phyloP scores from a whole-genome alignment of 257 asterid species.

The Gynochthodes officinalis region DNA sequence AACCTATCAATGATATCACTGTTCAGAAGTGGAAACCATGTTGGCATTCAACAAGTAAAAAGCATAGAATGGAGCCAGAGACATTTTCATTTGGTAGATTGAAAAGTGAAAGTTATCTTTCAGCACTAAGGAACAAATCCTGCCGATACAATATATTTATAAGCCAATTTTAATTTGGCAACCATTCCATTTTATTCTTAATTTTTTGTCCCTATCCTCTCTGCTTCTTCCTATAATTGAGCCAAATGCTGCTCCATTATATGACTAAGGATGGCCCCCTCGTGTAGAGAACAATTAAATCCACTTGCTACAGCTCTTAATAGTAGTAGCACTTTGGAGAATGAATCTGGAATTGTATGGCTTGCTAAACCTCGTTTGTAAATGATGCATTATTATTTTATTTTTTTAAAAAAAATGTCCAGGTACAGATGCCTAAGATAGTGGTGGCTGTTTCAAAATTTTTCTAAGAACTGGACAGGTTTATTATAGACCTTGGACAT shows the following conservation, averaged over 20 bases:
- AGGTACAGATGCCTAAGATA: neutral
- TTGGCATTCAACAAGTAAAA: neutral
- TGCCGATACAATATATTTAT: neutral
- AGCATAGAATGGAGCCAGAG: neutral
- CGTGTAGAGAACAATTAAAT: neutral
- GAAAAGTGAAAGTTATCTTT: neutral
- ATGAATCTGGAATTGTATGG: too few species aligned
- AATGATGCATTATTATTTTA: too few species aligned
- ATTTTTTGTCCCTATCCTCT: neutral
- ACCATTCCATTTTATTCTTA: neutral
- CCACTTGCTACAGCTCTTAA: neutral
- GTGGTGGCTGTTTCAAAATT: neutral
- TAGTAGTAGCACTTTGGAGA: neutral
- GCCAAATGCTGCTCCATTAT: neutral
- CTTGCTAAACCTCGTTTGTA: too few species aligned
- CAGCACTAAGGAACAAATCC: neutral
- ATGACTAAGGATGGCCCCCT: neutral
- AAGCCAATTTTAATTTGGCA: too few species aligned
- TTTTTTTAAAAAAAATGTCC: neutral
- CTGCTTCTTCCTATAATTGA: neutral
- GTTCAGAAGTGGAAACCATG: slow-evolving; percentile 3
- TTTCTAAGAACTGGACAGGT: neutral
- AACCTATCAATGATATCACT: neutral
- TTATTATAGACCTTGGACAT: neutral
- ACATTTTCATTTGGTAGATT: neutral